Percentiles rank a stretch among this genome's conserved stretches.
Conservation (phyloP, 352 stramenopile species). For the Phytophthora ramorum region DNA sequence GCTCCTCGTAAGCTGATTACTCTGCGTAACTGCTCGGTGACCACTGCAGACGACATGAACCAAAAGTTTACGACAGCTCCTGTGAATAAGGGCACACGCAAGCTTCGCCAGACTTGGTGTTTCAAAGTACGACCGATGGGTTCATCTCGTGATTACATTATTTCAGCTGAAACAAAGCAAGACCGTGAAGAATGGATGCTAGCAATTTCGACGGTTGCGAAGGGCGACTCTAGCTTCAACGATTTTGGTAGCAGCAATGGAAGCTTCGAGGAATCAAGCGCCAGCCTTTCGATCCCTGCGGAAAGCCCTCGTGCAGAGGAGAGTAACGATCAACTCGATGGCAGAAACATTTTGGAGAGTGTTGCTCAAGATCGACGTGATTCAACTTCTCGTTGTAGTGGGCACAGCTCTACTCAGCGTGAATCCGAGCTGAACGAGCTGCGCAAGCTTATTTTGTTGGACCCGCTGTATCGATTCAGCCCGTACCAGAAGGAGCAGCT, state of each 20-base stretch:
- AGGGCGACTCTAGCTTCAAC: conserved; percentile 49
- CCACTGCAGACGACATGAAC: conserved; percentile 84
- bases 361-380: conserved; percentile 58
- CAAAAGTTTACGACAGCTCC: conserved; percentile 78
- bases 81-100: conserved; percentile 82
- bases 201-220: conserved; percentile 80
- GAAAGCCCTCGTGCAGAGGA: conserved; percentile 52
- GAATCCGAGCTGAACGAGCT: conserved; percentile 70
- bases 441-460: conserved; percentile 80
- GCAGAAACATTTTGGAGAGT: conserved; percentile 60
- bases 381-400: conserved; percentile 63
- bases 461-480: conserved; percentile 83
- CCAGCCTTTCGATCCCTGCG: conserved; percentile 4
- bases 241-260: conserved; percentile 36
- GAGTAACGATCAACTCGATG: conserved; percentile 58
- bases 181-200: conserved; percentile 92
- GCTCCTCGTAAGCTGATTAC: conserved; percentile 78
- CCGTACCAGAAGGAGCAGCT: conserved; percentile 86
- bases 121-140: conserved; percentile 78
- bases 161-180: conserved; percentile 88
- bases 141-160: conserved; percentile 79
- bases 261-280: conserved; percentile 44
- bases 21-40: conserved; percentile 72
- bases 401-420: conserved; percentile 55
- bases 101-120: conserved; percentile 79